Evolutionary conservation across 257 asterid genomes (phyloP).

Genomic region (Paraleonurus japonicus): DNA sequence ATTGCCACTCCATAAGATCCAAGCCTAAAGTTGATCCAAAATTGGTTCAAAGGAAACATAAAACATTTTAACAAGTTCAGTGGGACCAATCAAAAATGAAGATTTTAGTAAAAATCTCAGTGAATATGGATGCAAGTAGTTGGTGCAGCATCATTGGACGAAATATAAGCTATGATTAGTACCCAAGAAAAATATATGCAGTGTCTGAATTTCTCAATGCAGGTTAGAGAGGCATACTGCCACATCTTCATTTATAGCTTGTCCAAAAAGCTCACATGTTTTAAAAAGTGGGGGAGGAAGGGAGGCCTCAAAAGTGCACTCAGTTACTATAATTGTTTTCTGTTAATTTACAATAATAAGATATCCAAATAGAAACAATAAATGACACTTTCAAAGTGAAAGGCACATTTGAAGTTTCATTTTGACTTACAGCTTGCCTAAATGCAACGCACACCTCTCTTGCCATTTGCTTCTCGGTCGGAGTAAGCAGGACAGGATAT

Average conservation of each 20-base stretch:
- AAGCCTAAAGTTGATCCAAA: not conserved
- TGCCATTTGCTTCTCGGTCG: constrained; percentile 95
- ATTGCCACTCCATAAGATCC: constrained; percentile 3
- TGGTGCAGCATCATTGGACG: not conserved
- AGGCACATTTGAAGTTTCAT: constrained; percentile 13
- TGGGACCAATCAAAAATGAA: not conserved
- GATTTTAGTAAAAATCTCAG: not conserved
- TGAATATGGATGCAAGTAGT: constrained; percentile 7
- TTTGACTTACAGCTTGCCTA: constrained; percentile 86
- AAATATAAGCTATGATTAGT: not conserved
- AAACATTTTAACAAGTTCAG: not conserved
- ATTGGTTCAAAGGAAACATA: not conserved
- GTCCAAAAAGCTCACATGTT: not conserved
- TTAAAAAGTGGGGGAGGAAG: constrained; percentile 1
- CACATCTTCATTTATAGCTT: constrained; percentile 11
- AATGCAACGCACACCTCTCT: constrained; percentile 96
- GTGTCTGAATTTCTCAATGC: not conserved
- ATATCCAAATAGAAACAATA: not conserved
- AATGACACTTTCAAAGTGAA: constrained; percentile 1
- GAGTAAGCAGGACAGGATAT: constrained; percentile 98
- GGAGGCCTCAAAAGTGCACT: not conserved
- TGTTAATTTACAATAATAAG: constrained; percentile 4
- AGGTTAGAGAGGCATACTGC: not conserved
- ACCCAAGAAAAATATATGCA: not conserved
- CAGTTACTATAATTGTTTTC: constrained; percentile 6